phyloP scores from a whole-genome alignment of 768 basidiomycete genomes.

The Hericium coralloides region DNA sequence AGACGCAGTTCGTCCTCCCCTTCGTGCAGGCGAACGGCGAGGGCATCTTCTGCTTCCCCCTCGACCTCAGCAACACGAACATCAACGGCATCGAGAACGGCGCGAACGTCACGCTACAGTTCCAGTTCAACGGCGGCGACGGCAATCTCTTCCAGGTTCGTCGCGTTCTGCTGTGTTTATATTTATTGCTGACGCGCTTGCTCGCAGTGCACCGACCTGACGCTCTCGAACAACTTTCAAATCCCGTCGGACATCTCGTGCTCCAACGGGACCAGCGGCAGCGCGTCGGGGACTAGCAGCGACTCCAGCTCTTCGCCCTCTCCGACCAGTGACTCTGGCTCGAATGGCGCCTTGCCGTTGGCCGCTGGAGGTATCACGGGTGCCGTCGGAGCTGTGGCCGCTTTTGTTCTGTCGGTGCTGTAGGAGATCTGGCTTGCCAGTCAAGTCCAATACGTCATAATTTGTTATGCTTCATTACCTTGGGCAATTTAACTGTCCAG shows the following conservation, averaged over 20 bases:
- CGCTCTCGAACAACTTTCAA: conserved; percentile 45
- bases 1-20: conserved; percentile 30
- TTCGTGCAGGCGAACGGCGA: conserved; percentile 45
- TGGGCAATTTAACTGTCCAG: no score
- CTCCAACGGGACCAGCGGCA: conserved; percentile 20
- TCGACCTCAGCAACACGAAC: conserved; percentile 45
- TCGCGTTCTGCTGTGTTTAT: neutral
- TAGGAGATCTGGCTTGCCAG: no score
- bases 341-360: neutral
- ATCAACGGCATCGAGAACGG: conserved; percentile 49
- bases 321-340: neutral
- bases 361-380: conserved; percentile 2
- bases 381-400: neutral
- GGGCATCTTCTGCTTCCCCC: conserved; percentile 58
- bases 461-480: no score
- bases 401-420: no score
- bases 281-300: neutral
- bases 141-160: conserved; percentile 60
- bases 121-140: conserved; percentile 65
- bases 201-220: conserved; percentile 69
- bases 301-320: neutral
- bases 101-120: conserved; percentile 65
- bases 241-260: conserved; percentile 36
- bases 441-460: no score
- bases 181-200: neutral